A percentile compares a stretch with the other conserved stretches of the same genome.
Evolutionary conservation across 352 stramenopile genomes (phyloP).

Genomic region (Phytopythium ostracodes): DNA sequence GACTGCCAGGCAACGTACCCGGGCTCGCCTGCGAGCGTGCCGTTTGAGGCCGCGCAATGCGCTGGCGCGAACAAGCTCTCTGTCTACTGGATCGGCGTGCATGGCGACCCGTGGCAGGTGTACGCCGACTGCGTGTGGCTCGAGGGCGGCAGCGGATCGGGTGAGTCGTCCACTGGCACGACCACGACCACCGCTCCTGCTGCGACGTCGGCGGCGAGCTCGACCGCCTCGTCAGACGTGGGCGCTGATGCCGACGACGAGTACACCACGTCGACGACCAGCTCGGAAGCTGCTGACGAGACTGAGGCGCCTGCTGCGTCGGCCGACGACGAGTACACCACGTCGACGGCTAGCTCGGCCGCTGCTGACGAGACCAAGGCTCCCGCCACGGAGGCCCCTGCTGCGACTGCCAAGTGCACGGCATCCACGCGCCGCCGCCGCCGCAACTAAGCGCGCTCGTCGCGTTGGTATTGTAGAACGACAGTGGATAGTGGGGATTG

Average conservation of each 20-base stretch:
- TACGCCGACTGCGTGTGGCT: slow-evolving; percentile 11
- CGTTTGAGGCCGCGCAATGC: slow-evolving; percentile 27
- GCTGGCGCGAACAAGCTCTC: slow-evolving; percentile 34
- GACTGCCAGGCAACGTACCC: slow-evolving; percentile 48
- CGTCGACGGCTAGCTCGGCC: not conserved
- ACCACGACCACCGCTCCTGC: slow-evolving; percentile 7
- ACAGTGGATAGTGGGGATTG: not conserved
- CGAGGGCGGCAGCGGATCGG: slow-evolving; percentile 9
- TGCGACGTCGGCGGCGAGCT: slow-evolving; percentile 2
- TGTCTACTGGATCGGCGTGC: slow-evolving; percentile 49
- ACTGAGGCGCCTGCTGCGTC: slow-evolving; percentile 4
- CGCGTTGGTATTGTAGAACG: not conserved
- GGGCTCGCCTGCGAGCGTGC: slow-evolving; percentile 15
- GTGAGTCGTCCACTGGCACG: slow-evolving; percentile 2
- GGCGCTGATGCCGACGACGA: not conserved
- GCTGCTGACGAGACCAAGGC: slow-evolving; percentile 6
- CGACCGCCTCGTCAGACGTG: slow-evolving; percentile 9
- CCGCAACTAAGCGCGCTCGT: slow-evolving; percentile 4
- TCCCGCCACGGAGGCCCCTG: not conserved
- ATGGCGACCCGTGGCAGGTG: slow-evolving; percentile 11
- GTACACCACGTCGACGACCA: no score
- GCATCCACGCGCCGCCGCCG: slow-evolving; percentile 2
- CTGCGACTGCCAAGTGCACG: slow-evolving; percentile 8
- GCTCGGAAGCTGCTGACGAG: not conserved
- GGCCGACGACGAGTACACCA: not conserved